These are phyloP conservation scores for Botryotinia calthae DNA, from an alignment of 2,329 filamentous ascomycete species.

Conservation along the genomic window DNA sequence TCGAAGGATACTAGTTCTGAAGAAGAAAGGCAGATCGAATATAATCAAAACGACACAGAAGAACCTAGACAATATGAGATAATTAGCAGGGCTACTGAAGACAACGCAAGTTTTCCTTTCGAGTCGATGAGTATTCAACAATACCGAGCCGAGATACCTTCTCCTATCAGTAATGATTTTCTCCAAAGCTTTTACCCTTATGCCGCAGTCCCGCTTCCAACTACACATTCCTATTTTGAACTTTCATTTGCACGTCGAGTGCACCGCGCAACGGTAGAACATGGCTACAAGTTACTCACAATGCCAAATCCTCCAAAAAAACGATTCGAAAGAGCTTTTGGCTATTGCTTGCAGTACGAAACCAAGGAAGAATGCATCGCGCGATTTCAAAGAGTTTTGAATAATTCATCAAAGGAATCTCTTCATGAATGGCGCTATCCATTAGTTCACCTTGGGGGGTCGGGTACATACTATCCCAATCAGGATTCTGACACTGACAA, in stretches of 20 bases:
- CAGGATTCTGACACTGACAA: slow-evolving; percentile 27
- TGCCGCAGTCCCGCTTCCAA: slow-evolving; percentile 44
- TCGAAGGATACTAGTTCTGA: slow-evolving; percentile 26
- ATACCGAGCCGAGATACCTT: slow-evolving; percentile 32
- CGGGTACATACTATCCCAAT: slow-evolving; percentile 61
- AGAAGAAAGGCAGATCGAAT: slow-evolving; percentile 25
- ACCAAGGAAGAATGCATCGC: slow-evolving; percentile 47
- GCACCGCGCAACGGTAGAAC: slow-evolving; percentile 63
- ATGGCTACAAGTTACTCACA: slow-evolving; percentile 56
- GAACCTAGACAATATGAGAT: slow-evolving; percentile 44
- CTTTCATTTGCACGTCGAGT: slow-evolving; percentile 67
- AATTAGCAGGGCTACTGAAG: slow-evolving; percentile 49
- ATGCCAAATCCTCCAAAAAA: slow-evolving; percentile 49
- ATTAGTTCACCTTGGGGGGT: slow-evolving; percentile 64
- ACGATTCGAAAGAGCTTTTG: slow-evolving; percentile 59
- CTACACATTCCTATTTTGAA: slow-evolving; percentile 62
- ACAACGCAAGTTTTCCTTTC: slow-evolving; percentile 55
- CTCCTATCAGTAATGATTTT: slow-evolving; percentile 35
- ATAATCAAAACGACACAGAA: slow-evolving; percentile 22
- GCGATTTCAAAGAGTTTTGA: slow-evolving; percentile 40
- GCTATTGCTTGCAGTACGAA: slow-evolving; percentile 65
- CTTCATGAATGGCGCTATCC: slow-evolving; percentile 60
- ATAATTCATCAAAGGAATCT: slow-evolving; percentile 40
- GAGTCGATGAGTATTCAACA: slow-evolving; percentile 37
- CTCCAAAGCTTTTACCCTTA: slow-evolving; percentile 34